Percentiles rank a stretch among this genome's conserved stretches.
phyloP scores from a whole-genome alignment of 208 protist species.

The Polymyxa betae region DNA sequence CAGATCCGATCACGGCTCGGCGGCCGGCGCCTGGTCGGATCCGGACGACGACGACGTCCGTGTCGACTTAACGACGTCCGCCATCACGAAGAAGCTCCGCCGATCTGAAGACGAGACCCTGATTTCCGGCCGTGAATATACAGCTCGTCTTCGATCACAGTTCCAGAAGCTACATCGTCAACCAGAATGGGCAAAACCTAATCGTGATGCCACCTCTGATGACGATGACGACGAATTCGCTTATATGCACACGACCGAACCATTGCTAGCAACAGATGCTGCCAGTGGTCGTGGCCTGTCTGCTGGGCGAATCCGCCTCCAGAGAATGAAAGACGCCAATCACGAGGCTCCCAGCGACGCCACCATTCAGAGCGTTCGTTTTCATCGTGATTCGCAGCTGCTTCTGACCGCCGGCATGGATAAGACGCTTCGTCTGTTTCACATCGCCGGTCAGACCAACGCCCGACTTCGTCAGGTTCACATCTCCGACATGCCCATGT shows the following conservation, averaged over 20 bases:
- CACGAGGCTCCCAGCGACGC: not conserved
- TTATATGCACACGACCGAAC: not conserved
- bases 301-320: not conserved
- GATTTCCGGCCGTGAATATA: not conserved
- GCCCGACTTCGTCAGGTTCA: conserved; percentile 58
- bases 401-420: conserved; percentile 64
- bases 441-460: conserved; percentile 65
- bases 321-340: conserved; percentile 19
- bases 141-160: not conserved
- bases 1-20: too few species aligned
- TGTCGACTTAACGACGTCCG: not conserved
- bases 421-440: conserved; percentile 67
- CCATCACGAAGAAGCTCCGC: not conserved
- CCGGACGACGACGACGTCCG: conserved; percentile 21
- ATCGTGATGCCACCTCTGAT: not conserved
- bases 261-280: not conserved
- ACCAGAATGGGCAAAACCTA: not conserved
- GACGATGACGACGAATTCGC: conserved; percentile 19
- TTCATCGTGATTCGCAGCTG: conserved; percentile 62
- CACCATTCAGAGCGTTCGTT: not conserved
- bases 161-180: conserved; percentile 9
- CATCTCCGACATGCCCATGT: conserved; percentile 64
- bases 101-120: not conserved
- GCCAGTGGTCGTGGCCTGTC: not conserved
- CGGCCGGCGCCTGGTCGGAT: not conserved